Conservation (phyloP, 148 eudicot species). For the Heliosperma pusillum region DNA sequence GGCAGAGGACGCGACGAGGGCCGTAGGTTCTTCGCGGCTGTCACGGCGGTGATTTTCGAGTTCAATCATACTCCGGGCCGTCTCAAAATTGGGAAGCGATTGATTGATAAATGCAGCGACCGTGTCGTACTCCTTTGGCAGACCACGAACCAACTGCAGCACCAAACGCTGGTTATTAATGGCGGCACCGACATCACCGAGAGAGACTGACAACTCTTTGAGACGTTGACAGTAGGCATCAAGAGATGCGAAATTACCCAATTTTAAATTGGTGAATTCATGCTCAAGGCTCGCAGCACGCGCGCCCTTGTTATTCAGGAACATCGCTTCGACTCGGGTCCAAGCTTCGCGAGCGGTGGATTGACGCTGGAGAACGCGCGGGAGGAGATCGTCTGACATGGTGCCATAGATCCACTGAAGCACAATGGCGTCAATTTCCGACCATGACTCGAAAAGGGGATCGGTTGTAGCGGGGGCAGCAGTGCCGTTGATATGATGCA, state of each 20-base stretch:
- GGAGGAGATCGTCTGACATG: background rate
- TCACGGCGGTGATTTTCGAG: background rate
- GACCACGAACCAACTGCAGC: background rate
- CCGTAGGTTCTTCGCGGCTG: background rate
- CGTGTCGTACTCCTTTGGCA: background rate
- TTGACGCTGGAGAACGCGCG: background rate
- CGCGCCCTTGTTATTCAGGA: background rate
- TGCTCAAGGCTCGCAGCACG: background rate
- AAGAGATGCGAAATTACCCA: background rate
- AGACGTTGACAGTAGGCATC: background rate
- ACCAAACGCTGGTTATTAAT: background rate
- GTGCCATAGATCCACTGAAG: background rate
- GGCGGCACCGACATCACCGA: background rate
- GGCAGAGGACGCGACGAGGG: background rate
- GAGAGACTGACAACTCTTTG: background rate
- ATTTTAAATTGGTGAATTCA: background rate
- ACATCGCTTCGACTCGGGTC: background rate
- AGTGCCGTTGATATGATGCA: background rate
- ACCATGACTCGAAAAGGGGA: background rate
- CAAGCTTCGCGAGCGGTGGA: background rate
- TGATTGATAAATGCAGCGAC: background rate
- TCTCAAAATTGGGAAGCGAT: background rate
- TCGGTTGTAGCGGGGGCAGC: background rate
- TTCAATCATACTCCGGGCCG: background rate
- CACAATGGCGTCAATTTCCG: background rate